A percentile compares a stretch with the other conserved stretches of the same genome.
These are phyloP conservation scores for Ceratocystis huliohia DNA, from an alignment of 2,329 filamentous ascomycete genomes.

Conservation along the genomic window DNA sequence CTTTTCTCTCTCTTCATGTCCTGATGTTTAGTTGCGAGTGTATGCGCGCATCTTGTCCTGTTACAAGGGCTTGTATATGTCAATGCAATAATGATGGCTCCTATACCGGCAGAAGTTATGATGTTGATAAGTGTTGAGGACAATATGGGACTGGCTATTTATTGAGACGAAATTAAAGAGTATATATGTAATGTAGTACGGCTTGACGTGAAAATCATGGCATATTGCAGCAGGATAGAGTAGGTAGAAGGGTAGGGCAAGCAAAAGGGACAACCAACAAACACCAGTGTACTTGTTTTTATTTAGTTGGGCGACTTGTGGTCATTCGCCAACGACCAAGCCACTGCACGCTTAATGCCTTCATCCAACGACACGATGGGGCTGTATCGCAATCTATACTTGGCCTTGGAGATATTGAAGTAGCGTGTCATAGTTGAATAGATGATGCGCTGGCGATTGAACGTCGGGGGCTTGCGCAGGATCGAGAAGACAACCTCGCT, in stretches of 20 bases:
- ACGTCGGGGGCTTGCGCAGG: slow-evolving; percentile 41
- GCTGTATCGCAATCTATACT: slow-evolving; percentile 53
- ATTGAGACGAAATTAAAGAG: too few species aligned
- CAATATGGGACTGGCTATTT: too few species aligned
- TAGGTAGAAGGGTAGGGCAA: not conserved
- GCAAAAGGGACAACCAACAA: not conserved
- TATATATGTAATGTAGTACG: not conserved
- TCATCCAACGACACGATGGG: slow-evolving; percentile 56
- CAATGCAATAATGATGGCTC: too few species aligned
- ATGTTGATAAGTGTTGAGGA: not conserved
- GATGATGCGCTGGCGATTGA: slow-evolving; percentile 47
- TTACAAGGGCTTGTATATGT: too few species aligned
- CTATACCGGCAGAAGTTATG: not conserved
- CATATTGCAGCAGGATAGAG: not conserved
- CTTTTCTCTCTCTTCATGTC: not conserved
- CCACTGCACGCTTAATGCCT: slow-evolving; percentile 43
- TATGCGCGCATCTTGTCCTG: too few species aligned
- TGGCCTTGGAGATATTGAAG: slow-evolving; percentile 66
- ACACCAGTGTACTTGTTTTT: not conserved
- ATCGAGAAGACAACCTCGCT: slow-evolving; percentile 41
- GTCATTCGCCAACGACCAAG: slow-evolving; percentile 40
- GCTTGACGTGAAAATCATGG: not conserved
- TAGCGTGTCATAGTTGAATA: slow-evolving; percentile 66
- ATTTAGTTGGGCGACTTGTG: slow-evolving; percentile 17
- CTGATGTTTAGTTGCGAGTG: not conserved